Conservation (phyloP, 208 protist genomes). For the Leishmania tarentolae region DNA sequence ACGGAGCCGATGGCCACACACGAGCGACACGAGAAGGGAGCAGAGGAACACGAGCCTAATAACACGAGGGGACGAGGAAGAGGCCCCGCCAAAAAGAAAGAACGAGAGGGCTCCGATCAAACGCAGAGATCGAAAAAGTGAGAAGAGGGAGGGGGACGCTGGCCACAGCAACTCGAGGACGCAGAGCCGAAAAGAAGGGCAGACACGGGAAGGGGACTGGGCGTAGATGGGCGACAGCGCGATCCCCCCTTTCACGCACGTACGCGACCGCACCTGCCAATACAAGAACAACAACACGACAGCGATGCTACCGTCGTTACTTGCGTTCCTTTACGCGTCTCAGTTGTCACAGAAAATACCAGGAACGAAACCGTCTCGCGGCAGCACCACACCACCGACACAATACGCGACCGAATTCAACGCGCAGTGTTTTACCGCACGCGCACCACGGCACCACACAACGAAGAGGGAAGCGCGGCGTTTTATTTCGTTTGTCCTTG, state of each 20-base stretch:
- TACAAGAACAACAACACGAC: neutral
- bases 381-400: neutral
- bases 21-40: neutral
- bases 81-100: neutral
- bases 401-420: neutral
- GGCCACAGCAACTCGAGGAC: neutral
- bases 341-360: neutral
- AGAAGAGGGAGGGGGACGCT: neutral
- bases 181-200: neutral
- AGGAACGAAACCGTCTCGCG: neutral
- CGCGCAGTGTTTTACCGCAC: neutral
- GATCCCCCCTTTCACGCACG: neutral
- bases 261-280: neutral
- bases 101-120: slow-evolving; percentile 2
- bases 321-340: neutral
- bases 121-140: slow-evolving; percentile 6
- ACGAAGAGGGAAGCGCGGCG: neutral
- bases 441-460: neutral
- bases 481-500: neutral
- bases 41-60: slow-evolving; percentile 2
- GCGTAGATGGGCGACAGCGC: neutral
- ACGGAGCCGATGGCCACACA: neutral
- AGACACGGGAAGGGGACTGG: neutral
- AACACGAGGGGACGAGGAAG: neutral
- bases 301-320: neutral